Evolutionary conservation across 208 protist genomes (phyloP).

Genomic region (Herpetomonas samuelpessoai): DNA sequence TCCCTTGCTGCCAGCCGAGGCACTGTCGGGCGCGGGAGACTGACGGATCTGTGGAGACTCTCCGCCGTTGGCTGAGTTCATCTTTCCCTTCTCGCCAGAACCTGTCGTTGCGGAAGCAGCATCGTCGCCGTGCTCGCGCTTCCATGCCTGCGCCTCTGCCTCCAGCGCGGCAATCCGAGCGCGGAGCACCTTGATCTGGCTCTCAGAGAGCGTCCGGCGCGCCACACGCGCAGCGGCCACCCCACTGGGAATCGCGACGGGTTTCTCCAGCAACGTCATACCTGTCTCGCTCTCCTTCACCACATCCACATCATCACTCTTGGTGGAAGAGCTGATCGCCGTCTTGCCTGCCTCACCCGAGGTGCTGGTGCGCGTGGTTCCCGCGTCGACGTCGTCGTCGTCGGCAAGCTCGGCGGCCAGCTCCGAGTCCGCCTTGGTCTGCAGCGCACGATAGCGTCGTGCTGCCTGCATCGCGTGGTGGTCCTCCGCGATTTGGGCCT

Average conservation of each 20-base stretch:
- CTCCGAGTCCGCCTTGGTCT: conserved; percentile 8
- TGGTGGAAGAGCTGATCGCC: no score
- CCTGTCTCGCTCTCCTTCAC: no score
- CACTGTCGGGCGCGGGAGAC: conserved; percentile 2
- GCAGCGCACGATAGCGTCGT: neutral
- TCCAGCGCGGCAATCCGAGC: conserved; percentile 26
- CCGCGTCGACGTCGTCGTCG: no score
- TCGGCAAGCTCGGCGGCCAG: conserved; percentile 16
- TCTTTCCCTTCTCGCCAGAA: conserved; percentile 4
- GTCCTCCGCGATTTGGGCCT: conserved; percentile 1
- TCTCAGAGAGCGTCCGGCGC: conserved; percentile 26
- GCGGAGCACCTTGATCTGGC: conserved; percentile 29
- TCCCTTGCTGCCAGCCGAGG: conserved; percentile 5
- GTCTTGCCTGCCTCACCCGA: no score
- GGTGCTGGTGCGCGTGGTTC: no score
- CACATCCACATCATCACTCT: no score
- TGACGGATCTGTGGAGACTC: no score
- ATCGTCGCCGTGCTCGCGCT: conserved; percentile 8
- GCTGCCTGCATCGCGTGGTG: neutral
- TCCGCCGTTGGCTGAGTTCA: no score
- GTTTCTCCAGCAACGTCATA: no score
- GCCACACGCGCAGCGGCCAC: conserved; percentile 29
- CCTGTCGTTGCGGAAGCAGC: conserved; percentile 10
- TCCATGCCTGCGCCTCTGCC: conserved; percentile 21
- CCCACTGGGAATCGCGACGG: no score